phyloP scores from a whole-genome alignment of 2,329 filamentous ascomycete genomes.

The Rutstroemia sp. region DNA sequence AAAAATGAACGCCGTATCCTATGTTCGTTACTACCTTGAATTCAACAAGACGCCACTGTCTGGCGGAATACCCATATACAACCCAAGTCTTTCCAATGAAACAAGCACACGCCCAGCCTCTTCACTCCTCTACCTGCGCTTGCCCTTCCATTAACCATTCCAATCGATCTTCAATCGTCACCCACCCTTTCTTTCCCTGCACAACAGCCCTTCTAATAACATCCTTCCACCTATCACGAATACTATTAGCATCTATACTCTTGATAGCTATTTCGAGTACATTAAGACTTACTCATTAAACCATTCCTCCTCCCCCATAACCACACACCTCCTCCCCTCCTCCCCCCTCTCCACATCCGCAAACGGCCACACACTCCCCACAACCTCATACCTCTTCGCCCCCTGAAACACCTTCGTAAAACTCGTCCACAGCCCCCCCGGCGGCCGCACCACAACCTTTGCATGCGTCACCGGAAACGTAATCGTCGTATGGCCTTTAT shows the following conservation, averaged over 20 bases:
- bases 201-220: constrained; percentile 35
- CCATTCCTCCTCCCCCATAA: constrained; percentile 51
- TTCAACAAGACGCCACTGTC: too few species aligned
- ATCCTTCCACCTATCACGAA: constrained; percentile 37
- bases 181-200: constrained; percentile 21
- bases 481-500: constrained; percentile 42
- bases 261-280: neutral
- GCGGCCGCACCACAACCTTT: constrained; percentile 42
- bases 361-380: constrained; percentile 51
- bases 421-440: constrained; percentile 46
- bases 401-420: constrained; percentile 45
- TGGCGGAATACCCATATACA: neutral
- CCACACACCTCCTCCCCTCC: constrained; percentile 35
- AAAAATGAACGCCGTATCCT: too few species aligned
- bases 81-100: neutral
- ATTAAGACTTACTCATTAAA: constrained; percentile 30
- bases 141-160: constrained; percentile 26
- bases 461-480: constrained; percentile 44
- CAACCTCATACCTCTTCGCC: constrained; percentile 47
- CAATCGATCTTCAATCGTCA: constrained; percentile 27
- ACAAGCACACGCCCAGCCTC: neutral
- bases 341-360: constrained; percentile 39
- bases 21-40: too few species aligned
- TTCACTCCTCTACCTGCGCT: constrained; percentile 9
- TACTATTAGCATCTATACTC: too few species aligned